phyloP scores from a whole-genome alignment of 495 filamentous ascomycete species.

The Trichocladium uniseriatum region DNA sequence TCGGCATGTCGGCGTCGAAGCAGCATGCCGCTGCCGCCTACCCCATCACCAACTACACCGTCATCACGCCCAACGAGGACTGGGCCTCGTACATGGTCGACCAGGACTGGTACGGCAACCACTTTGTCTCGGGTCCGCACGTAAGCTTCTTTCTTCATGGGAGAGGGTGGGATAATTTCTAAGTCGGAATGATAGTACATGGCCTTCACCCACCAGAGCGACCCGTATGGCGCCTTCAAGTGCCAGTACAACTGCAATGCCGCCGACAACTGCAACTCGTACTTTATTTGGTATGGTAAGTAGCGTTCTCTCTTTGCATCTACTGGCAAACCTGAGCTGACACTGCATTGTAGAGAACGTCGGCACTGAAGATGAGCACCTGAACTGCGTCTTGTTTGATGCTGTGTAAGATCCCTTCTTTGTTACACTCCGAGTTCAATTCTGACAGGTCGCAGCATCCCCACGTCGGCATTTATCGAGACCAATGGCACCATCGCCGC shows the following conservation, averaged over 20 bases:
- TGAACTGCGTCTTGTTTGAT: conserved; percentile 27
- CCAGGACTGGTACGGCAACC: conserved; percentile 14
- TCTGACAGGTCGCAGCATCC: conserved; percentile 14
- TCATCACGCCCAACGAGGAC: conserved; percentile 6
- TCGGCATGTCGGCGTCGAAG: conserved; percentile 14
- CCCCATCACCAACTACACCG: conserved; percentile 19
- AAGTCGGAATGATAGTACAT: conserved; percentile 10
- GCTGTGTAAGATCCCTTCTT: conserved; percentile 21
- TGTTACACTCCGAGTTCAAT: neutral
- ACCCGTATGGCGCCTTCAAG: conserved; percentile 25
- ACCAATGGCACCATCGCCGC: conserved; percentile 11
- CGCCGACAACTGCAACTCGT: conserved; percentile 18
- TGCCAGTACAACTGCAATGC: conserved; percentile 32
- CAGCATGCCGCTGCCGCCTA: neutral
- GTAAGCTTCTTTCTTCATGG: neutral
- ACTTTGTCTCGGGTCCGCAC: conserved; percentile 23
- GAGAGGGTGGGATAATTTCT: neutral
- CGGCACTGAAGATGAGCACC: conserved; percentile 12
- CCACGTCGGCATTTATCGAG: conserved; percentile 12
- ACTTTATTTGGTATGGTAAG: conserved; percentile 26
- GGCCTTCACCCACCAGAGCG: conserved; percentile 6
- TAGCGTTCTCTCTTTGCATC: neutral
- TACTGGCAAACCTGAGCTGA: neutral
- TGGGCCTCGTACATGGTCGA: conserved; percentile 15
- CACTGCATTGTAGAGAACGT: conserved; percentile 4